These are phyloP conservation scores for Penicillium sp. DNA, from an alignment of 2,329 filamentous ascomycete species.

Conservation along the genomic window DNA sequence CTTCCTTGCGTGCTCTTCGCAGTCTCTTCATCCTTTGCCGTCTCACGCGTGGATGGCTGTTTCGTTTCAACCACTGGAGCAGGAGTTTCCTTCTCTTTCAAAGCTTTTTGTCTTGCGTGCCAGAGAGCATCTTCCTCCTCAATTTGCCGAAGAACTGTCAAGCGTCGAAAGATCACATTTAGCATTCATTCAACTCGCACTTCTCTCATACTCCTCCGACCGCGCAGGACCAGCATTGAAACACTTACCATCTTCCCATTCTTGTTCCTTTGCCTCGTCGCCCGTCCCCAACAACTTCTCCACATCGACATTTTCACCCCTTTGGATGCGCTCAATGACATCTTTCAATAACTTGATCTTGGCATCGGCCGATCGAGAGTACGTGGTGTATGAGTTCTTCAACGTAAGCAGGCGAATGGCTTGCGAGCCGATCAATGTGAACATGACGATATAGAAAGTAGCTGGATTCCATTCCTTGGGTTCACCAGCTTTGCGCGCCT, in stretches of 20 bases:
- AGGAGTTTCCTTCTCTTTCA: constrained; percentile 9
- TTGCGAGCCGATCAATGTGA: constrained; percentile 86
- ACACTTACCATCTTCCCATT: constrained; percentile 76
- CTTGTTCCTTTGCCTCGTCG: constrained; percentile 64
- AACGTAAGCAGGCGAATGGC: constrained; percentile 86
- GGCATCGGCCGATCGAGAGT: constrained; percentile 69
- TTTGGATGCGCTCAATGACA: constrained; percentile 43
- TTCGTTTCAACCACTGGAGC: constrained; percentile 10
- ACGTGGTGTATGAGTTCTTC: constrained; percentile 67
- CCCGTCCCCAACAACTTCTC: constrained; percentile 75
- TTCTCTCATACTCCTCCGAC: neutral
- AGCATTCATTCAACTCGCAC: constrained; percentile 1
- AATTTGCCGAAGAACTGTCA: constrained; percentile 35
- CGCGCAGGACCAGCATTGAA: neutral
- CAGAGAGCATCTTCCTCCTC: constrained; percentile 36
- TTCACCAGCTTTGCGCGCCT: constrained; percentile 32
- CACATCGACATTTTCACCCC: constrained; percentile 66
- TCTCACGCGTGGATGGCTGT: constrained; percentile 11
- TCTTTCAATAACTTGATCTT: constrained; percentile 72
- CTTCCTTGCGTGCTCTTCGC: constrained; percentile 13
- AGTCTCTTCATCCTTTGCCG: constrained; percentile 9
- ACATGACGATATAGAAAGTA: constrained; percentile 75
- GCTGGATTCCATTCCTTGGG: constrained; percentile 71
- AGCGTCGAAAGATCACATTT: constrained; percentile 1
- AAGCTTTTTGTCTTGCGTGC: constrained; percentile 24